Evolutionary conservation across 2,329 filamentous ascomycete genomes (phyloP).

Genomic region (Fusarium sp.): DNA sequence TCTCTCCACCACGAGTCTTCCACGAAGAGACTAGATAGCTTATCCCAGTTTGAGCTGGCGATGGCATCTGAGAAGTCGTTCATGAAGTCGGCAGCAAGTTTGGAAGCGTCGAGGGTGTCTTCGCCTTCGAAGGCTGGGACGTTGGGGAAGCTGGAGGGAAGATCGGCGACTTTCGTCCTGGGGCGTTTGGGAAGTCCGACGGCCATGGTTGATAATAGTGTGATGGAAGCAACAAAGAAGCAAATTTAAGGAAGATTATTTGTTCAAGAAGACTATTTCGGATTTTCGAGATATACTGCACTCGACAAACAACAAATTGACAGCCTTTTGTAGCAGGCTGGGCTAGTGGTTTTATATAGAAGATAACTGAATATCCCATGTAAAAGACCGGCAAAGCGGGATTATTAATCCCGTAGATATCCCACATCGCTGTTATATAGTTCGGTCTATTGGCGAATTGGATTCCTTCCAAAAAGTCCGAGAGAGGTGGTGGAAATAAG

Average conservation of each 20-base stretch:
- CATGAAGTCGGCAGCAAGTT: background rate
- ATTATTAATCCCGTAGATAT: background rate
- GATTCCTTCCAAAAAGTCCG: background rate
- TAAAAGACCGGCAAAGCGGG: too few relatives aligned
- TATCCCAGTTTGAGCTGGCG: background rate
- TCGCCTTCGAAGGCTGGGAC: background rate
- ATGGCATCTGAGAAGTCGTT: background rate
- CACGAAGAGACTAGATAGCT: background rate
- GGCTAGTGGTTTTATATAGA: background rate
- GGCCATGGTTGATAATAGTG: background rate
- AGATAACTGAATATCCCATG: background rate
- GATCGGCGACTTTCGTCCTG: background rate
- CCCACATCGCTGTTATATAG: background rate
- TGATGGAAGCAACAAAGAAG: rapidly evolving
- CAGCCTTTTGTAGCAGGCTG: rapidly evolving
- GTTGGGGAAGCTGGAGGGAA: background rate
- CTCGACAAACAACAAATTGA: too few relatives aligned
- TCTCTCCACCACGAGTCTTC: background rate
- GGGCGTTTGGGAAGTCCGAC: background rate
- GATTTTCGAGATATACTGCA: too few relatives aligned
- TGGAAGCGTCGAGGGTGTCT: background rate
- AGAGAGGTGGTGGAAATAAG: background rate
- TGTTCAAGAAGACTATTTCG: rapidly evolving
- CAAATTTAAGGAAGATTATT: too few relatives aligned
- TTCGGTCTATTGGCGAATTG: background rate